phyloP scores from a whole-genome alignment of 176 grass and related monocot genomes.

The Olyra latifolia region DNA sequence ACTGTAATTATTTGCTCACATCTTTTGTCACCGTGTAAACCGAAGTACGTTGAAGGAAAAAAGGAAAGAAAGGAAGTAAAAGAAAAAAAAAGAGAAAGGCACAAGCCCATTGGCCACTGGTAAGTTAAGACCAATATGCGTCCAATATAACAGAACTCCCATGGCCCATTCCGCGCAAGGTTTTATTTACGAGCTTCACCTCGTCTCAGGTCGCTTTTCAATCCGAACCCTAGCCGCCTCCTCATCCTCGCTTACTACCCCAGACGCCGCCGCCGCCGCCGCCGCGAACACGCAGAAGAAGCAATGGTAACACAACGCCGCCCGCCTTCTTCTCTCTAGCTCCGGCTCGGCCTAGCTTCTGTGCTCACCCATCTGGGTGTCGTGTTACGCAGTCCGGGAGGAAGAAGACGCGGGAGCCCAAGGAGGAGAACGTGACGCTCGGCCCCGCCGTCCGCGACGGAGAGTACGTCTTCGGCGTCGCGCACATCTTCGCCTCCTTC shows the following conservation, averaged over 20 bases:
- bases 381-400: conserved; percentile 48
- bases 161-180: background rate
- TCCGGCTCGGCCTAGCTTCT: no score
- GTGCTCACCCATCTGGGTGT: background rate
- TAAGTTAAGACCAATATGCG: background rate
- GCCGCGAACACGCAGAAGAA: background rate
- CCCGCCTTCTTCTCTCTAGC: background rate
- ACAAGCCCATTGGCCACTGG: background rate
- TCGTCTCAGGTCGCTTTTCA: background rate
- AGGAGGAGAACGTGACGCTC: conserved; percentile 82
- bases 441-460: conserved; percentile 68
- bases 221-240: conserved; percentile 22
- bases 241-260: background rate
- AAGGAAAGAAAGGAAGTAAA: no score
- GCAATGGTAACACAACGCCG: conserved; percentile 30
- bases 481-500: conserved; percentile 67
- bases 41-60: background rate
- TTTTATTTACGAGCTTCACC: conserved; percentile 11
- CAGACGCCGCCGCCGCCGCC: background rate
- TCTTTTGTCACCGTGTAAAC: background rate
- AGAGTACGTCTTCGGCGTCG: conserved; percentile 66
- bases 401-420: conserved; percentile 60
- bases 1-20: background rate
- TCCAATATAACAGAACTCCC: background rate
- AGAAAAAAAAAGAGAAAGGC: background rate